These are phyloP conservation scores for Kwoniella europaea DNA, from an alignment of 768 basidiomycete genomes.

Conservation along the genomic window DNA sequence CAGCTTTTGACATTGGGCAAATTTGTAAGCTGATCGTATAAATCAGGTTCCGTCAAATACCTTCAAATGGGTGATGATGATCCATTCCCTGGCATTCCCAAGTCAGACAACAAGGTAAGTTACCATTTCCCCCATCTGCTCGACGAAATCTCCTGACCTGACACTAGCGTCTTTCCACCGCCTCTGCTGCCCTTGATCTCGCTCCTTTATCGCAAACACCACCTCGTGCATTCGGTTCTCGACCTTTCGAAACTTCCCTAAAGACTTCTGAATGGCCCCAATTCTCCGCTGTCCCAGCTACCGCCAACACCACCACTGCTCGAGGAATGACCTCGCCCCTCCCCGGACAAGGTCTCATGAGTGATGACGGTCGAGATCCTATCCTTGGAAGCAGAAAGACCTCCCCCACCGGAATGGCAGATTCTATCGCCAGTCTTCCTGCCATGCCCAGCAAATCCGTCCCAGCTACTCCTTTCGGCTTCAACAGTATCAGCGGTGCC, in stretches of 20 bases:
- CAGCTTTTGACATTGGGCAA: neutral
- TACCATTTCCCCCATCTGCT: neutral
- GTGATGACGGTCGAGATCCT: conserved; percentile 26
- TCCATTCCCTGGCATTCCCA: conserved; percentile 72
- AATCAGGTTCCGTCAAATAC: conserved; percentile 53
- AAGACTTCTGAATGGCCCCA: conserved; percentile 90
- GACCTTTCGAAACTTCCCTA: conserved; percentile 63
- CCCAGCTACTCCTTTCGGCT: conserved; percentile 57
- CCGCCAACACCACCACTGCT: conserved; percentile 11
- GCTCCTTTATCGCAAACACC: conserved; percentile 86
- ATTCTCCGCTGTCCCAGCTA: conserved; percentile 62
- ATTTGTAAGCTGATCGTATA: neutral
- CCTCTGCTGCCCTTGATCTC: conserved; percentile 90
- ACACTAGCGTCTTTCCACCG: conserved; percentile 70
- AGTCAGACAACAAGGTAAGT: conserved; percentile 40
- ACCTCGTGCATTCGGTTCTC: conserved; percentile 65
- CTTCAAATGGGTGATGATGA: conserved; percentile 76
- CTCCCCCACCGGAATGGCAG: conserved; percentile 51
- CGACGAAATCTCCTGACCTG: conserved; percentile 7
- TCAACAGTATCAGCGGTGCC: conserved; percentile 34
- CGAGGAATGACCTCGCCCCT: conserved; percentile 42
- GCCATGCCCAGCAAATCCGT: conserved; percentile 58
- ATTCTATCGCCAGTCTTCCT: conserved; percentile 55
- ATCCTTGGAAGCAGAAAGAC: conserved; percentile 37
- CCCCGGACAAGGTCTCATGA: conserved; percentile 29